Evolutionary conservation across 352 stramenopile species (phyloP).

Genomic region (Phytopythium aichiense): DNA sequence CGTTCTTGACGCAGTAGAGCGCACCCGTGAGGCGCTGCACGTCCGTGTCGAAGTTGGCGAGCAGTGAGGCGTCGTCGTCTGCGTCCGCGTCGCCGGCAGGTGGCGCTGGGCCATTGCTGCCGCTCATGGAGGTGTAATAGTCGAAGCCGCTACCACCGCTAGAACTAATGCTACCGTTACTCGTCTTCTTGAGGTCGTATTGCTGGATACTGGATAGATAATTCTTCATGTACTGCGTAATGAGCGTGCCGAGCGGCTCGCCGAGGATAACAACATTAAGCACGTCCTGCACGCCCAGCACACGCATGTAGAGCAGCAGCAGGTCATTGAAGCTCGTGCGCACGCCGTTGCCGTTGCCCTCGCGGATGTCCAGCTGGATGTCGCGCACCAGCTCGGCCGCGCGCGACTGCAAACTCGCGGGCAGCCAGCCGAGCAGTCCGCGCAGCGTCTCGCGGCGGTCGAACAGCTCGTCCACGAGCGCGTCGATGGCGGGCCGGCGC

Average conservation of each 20-base stretch:
- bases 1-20: conserved; percentile 9
- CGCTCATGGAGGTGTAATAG: neutral
- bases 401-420: neutral
- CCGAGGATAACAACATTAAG: conserved; percentile 7
- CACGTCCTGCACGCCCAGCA: conserved; percentile 6
- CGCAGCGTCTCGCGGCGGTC: conserved; percentile 1
- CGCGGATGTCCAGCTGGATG: conserved; percentile 4
- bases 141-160: neutral
- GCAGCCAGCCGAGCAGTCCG: conserved; percentile 5
- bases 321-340: conserved; percentile 10
- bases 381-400: conserved; percentile 5
- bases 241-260: conserved; percentile 8
- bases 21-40: conserved; percentile 9
- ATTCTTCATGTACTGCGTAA: conserved; percentile 12
- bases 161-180: neutral
- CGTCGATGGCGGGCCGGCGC: conserved; percentile 10
- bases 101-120: neutral
- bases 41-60: conserved; percentile 7
- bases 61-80: neutral
- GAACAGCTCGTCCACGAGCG: conserved; percentile 9
- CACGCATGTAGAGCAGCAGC: conserved; percentile 8
- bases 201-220: conserved; percentile 13
- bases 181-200: conserved; percentile 7
- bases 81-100: neutral
- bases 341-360: conserved; percentile 11